Conservation (phyloP, 371 early-diverging fungal species). For the Zopfochytrium polystomum region DNA sequence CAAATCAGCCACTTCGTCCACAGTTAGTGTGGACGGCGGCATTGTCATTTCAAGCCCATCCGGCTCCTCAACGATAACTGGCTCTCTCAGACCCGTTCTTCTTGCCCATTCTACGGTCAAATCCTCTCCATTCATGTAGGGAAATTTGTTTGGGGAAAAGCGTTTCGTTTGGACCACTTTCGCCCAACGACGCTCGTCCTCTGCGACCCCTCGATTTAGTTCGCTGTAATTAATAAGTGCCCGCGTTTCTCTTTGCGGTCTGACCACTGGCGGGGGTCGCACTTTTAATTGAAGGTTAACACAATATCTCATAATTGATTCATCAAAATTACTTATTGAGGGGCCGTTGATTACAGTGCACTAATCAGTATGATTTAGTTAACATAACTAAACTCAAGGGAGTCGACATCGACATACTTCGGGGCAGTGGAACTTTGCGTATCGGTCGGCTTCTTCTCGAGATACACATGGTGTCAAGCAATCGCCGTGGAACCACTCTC, state of each 20-base stretch:
- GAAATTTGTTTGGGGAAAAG: slow-evolving; percentile 25
- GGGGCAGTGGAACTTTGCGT: slow-evolving; percentile 34
- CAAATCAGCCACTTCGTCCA: slow-evolving; percentile 60
- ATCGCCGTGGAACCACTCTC: slow-evolving; percentile 44
- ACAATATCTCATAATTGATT: background rate
- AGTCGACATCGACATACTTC: slow-evolving; percentile 16
- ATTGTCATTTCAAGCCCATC: slow-evolving; percentile 78
- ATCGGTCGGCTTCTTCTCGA: slow-evolving; percentile 20
- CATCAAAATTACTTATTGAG: slow-evolving; percentile 23
- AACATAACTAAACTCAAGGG: background rate
- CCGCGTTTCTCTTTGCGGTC: slow-evolving; percentile 32
- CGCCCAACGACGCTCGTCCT: slow-evolving; percentile 42
- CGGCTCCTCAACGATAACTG: slow-evolving; percentile 39
- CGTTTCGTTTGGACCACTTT: slow-evolving; percentile 35
- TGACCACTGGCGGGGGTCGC: slow-evolving; percentile 22
- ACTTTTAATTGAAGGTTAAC: slow-evolving; percentile 1
- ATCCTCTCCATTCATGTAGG: slow-evolving; percentile 30
- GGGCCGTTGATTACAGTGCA: slow-evolving; percentile 34
- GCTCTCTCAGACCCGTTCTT: slow-evolving; percentile 30
- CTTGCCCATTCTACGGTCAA: slow-evolving; percentile 36
- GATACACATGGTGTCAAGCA: slow-evolving; percentile 35
- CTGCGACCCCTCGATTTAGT: slow-evolving; percentile 29
- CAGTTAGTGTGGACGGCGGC: slow-evolving; percentile 63
- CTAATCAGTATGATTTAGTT: slow-evolving; percentile 10
- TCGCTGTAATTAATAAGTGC: slow-evolving; percentile 42